Percentiles rank a stretch among this genome's conserved stretches.
These are phyloP conservation scores for Sedum album DNA, from an alignment of 164 flowering plant species.

Conservation along the genomic window DNA sequence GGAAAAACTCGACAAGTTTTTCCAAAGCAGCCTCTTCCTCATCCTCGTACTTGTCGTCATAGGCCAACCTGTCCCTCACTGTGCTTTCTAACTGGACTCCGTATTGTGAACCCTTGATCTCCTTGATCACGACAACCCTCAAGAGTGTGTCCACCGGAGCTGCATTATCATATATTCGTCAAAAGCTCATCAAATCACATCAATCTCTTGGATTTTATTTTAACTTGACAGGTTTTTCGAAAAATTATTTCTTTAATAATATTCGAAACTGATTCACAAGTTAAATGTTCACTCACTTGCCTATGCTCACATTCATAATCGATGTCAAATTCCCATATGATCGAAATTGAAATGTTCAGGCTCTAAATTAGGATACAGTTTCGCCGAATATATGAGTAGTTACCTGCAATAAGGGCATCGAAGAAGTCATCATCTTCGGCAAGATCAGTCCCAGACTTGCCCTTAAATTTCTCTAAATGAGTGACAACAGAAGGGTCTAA, in stretches of 20 bases:
- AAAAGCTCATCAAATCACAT: neutral
- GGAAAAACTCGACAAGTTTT: slow-evolving; percentile 62
- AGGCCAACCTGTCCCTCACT: slow-evolving; percentile 80
- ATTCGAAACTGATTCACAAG: too few species aligned
- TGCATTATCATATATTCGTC: too few species aligned
- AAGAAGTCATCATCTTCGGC: slow-evolving; percentile 68
- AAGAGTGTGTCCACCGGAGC: slow-evolving; percentile 69
- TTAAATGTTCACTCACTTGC: too few species aligned
- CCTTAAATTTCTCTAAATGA: slow-evolving; percentile 71
- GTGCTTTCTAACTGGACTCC: slow-evolving; percentile 80
- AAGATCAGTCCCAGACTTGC: slow-evolving; percentile 46
- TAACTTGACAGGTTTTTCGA: too few species aligned
- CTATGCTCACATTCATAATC: too few species aligned
- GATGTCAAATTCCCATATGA: too few species aligned
- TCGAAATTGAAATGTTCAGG: too few species aligned
- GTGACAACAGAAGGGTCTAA: slow-evolving; percentile 49
- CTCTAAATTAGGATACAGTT: neutral
- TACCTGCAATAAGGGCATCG: slow-evolving; percentile 68
- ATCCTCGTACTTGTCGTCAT: slow-evolving; percentile 73
- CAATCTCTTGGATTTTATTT: too few species aligned
- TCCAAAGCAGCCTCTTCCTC: slow-evolving; percentile 81
- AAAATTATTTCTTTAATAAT: too few species aligned
- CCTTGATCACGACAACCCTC: slow-evolving; percentile 85
- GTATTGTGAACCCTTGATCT: slow-evolving; percentile 89
- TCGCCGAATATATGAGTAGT: neutral